Evolutionary conservation across 2,329 filamentous ascomycete species (phyloP).

Genomic region (Talaromyces islandicus): DNA sequence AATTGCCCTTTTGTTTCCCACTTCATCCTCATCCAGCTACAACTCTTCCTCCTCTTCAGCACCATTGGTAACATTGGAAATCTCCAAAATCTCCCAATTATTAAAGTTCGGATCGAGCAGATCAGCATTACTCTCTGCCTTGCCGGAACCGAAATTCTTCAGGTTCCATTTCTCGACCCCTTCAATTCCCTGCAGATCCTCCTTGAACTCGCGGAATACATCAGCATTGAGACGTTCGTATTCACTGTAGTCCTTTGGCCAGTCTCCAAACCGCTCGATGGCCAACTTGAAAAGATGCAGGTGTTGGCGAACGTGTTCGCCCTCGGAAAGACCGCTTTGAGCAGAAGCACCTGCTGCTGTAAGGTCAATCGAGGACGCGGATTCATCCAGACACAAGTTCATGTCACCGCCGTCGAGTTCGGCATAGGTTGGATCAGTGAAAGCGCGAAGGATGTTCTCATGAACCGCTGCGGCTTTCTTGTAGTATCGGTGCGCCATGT

Average conservation of each 20-base stretch:
- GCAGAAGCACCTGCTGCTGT: constrained; percentile 13
- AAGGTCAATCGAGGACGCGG: constrained; percentile 18
- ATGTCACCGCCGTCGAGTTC: constrained; percentile 22
- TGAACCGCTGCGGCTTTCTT: constrained; percentile 32
- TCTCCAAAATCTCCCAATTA: constrained; percentile 21
- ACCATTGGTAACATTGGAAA: constrained; percentile 7
- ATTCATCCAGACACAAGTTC: constrained; percentile 17
- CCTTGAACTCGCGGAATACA: constrained; percentile 36
- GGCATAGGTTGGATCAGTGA: constrained; percentile 26
- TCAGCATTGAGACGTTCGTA: constrained; percentile 44
- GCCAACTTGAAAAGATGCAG: constrained; percentile 34
- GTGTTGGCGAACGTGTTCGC: constrained; percentile 29
- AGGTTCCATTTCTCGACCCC: constrained; percentile 45
- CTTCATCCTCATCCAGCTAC: background rate
- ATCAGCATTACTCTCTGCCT: constrained; percentile 38
- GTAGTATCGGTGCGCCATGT: constrained; percentile 33
- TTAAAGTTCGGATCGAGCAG: constrained; percentile 16
- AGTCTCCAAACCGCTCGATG: constrained; percentile 33
- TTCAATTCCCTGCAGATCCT: constrained; percentile 36
- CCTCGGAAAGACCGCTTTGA: constrained; percentile 18
- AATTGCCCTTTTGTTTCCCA: background rate
- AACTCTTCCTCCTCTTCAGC: constrained; percentile 17
- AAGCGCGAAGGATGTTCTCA: constrained; percentile 32
- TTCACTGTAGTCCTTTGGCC: constrained; percentile 43
- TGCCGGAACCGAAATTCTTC: constrained; percentile 41